Conservation (phyloP, 352 stramenopile genomes). For the Phytophthora citrophthora region DNA sequence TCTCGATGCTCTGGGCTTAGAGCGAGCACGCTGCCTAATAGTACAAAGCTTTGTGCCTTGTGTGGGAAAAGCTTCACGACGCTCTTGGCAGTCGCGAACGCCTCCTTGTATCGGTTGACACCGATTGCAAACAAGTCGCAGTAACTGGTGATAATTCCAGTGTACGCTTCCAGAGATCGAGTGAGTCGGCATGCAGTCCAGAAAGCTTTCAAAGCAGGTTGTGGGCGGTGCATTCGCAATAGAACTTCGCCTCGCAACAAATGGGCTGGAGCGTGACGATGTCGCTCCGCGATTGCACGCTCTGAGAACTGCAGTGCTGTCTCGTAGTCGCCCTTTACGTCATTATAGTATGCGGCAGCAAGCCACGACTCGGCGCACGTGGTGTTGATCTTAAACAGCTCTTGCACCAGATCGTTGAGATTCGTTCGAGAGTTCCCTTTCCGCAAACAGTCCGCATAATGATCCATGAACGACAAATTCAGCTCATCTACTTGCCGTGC, state of each 20-base stretch:
- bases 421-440: slow-evolving; percentile 49
- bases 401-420: slow-evolving; percentile 71
- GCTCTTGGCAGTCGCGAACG: slow-evolving; percentile 67
- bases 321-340: slow-evolving; percentile 77
- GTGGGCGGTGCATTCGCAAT: slow-evolving; percentile 64
- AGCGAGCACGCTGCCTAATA: slow-evolving; percentile 82
- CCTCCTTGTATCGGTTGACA: slow-evolving; percentile 79
- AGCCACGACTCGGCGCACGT: slow-evolving; percentile 68
- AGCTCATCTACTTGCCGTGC: slow-evolving; percentile 71
- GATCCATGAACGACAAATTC: slow-evolving; percentile 70
- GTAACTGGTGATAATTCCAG: slow-evolving; percentile 77
- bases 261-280: slow-evolving; percentile 56
- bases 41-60: slow-evolving; percentile 68
- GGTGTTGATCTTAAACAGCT: slow-evolving; percentile 72
- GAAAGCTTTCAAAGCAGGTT: slow-evolving; percentile 71
- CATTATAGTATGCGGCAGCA: slow-evolving; percentile 75
- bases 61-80: slow-evolving; percentile 76
- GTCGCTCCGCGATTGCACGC: slow-evolving; percentile 53
- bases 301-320: slow-evolving; percentile 77
- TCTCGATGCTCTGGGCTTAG: slow-evolving; percentile 64
- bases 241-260: slow-evolving; percentile 67
- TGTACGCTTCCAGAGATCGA: slow-evolving; percentile 70
- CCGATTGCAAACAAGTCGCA: slow-evolving; percentile 70
- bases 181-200: slow-evolving; percentile 67
- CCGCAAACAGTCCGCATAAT: slow-evolving; percentile 66